These are phyloP conservation scores for Rubia balearica DNA, from an alignment of 305 asterid species.

Conservation along the genomic window DNA sequence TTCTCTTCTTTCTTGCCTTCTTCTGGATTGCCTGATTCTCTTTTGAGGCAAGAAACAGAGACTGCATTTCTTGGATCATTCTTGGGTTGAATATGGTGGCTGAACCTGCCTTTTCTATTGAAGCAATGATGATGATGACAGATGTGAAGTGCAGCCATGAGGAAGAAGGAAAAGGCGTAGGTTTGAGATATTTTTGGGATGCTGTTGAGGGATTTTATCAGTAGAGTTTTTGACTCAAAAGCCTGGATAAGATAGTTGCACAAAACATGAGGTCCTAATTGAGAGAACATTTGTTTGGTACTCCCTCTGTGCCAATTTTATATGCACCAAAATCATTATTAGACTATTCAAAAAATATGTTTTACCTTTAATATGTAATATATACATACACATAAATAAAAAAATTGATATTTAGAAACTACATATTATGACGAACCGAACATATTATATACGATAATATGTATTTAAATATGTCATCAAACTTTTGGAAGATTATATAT, in stretches of 20 bases:
- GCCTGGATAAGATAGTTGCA: constrained; percentile 12
- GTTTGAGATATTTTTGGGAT: background rate
- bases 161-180: background rate
- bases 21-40: constrained; percentile 24
- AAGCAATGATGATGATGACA: constrained; percentile 24
- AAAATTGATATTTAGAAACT: too few species aligned
- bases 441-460: too few species aligned
- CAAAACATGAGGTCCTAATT: constrained; percentile 4
- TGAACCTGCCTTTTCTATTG: constrained; percentile 21
- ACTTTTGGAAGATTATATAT: too few species aligned
- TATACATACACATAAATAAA: too few species aligned
- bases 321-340: too few species aligned
- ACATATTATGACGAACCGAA: too few species aligned
- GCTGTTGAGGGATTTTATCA: background rate
- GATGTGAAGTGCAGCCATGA: constrained; percentile 56
- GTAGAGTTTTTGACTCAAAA: constrained; percentile 8
- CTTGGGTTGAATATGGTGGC: constrained; percentile 15
- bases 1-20: constrained; percentile 25
- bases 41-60: constrained; percentile 41
- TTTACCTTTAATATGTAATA: too few species aligned
- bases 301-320: too few species aligned
- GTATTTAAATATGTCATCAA: too few species aligned
- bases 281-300: too few species aligned
- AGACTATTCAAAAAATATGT: too few species aligned
- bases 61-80: constrained; percentile 26